Base-by-base conservation (phyloP, 2,329 filamentous ascomycete genomes). In the Calonectria pteridis region DNA sequence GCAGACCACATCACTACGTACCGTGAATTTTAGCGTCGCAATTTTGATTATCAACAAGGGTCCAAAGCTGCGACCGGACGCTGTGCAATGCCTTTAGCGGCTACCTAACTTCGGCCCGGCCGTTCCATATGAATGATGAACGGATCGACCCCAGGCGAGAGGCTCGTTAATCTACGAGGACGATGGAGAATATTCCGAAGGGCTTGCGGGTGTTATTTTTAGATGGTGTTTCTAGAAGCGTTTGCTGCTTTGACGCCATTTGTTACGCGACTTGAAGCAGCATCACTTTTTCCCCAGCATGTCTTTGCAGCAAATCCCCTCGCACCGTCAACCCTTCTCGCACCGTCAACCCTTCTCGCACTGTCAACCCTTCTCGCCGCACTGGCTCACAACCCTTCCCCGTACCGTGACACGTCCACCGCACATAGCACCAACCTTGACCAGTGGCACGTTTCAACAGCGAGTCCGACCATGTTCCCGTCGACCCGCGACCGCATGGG, bases 41-140 rank as follows among this genome's bases (percentile, higher is more conserved):
- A 28, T 62, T 62, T 62, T 40, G 13, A 62, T 62, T 40, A 46
- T 4, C 43, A 23, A 10, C 43, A 62, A 62, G 55, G 55, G 55
- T 37, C 35, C 35, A 62, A 62, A 62, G 35, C 55, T 40, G 35
- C 26, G 33, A 62, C 55, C 11, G 33, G 35, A 28, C 55, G 55
- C 3, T 26, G 55, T 23, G 55, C 35, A 40, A 26, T 9, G 14
- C 29, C 35, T 55, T 55, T 55, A 55, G 51, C 51, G 28, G 51
- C 51, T 33, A n/a, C 16, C 29, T 14, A 55, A 55, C 51, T 55
- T 33, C 51, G 51, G 51, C 18, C 51, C 51, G 51, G 35, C 55
- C 55, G 55, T 40, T 62, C 55, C 55, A 62, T 10, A 62, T 62
- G 55, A 43, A 62, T 28, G n/a, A 40, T 37, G 55, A 62, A 28